Conservation (phyloP, 352 stramenopile genomes). For the Pythium biforme region DNA sequence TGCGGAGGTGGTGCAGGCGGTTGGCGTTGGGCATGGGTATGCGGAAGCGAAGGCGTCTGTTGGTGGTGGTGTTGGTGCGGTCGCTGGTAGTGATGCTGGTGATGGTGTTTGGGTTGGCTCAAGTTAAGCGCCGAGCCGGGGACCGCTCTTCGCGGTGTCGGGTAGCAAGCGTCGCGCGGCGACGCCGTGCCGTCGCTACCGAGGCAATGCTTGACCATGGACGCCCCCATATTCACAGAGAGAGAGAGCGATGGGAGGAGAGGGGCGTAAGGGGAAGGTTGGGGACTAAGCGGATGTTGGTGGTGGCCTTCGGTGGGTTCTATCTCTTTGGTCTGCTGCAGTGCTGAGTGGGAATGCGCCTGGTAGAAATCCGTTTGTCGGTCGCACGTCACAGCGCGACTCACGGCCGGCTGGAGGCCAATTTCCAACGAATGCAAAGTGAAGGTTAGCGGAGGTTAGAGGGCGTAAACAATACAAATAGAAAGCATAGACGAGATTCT, state of each 20-base stretch:
- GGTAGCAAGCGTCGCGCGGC: not conserved
- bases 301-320: not conserved
- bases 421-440: not conserved
- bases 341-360: not conserved
- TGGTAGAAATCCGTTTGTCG: conserved; percentile 1
- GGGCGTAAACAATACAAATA: conserved; percentile 18
- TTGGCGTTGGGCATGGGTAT: conserved; percentile 2
- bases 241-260: not conserved
- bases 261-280: not conserved
- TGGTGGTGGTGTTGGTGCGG: conserved; percentile 7
- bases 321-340: too few relatives aligned
- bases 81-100: not conserved
- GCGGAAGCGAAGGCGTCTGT: not conserved
- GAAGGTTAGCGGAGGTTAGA: conserved; percentile 12
- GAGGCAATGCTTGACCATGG: conserved; percentile 41
- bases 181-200: conserved; percentile 12
- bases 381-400: conserved; percentile 16
- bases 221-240: conserved; percentile 31
- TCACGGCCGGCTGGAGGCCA: not conserved
- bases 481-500: not conserved
- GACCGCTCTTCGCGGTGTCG: not conserved
- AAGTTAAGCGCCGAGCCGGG: not conserved
- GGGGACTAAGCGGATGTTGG: not conserved
- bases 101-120: not conserved
- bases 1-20: too few relatives aligned